These are phyloP conservation scores for Sutorius eximius DNA, from an alignment of 1,284 basidiomycete genomes.

Conservation along the genomic window DNA sequence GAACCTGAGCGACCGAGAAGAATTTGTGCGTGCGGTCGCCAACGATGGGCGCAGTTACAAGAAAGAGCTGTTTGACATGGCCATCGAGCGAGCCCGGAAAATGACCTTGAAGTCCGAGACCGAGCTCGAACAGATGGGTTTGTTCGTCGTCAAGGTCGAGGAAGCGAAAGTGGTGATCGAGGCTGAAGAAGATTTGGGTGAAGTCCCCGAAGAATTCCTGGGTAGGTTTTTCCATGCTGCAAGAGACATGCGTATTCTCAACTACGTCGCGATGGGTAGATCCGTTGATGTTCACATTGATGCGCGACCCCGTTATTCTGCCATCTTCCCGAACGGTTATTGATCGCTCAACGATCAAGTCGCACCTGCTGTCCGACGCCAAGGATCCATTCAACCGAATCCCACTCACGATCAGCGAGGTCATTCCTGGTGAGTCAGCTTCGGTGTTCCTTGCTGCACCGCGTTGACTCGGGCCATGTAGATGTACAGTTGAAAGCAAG, in stretches of 20 bases:
- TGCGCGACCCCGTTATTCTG: slow-evolving; percentile 93
- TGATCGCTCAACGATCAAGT: slow-evolving; percentile 94
- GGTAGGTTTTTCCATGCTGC: slow-evolving; percentile 50
- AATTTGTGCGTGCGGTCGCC: slow-evolving; percentile 89
- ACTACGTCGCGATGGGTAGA: slow-evolving; percentile 47
- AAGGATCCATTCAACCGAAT: slow-evolving; percentile 90
- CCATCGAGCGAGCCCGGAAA: slow-evolving; percentile 68
- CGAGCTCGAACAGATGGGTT: slow-evolving; percentile 74
- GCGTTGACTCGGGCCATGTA: slow-evolving; percentile 26
- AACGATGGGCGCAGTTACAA: slow-evolving; percentile 91
- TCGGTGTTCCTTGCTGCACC: neutral
- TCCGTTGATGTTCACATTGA: slow-evolving; percentile 90
- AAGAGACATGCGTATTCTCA: neutral
- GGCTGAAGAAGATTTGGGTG: slow-evolving; percentile 90
- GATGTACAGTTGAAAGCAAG: slow-evolving; percentile 61
- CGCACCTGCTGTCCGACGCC: slow-evolving; percentile 88
- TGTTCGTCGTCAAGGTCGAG: slow-evolving; percentile 85
- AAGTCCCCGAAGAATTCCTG: slow-evolving; percentile 94
- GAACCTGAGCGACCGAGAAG: slow-evolving; percentile 79
- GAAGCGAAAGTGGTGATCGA: slow-evolving; percentile 75
- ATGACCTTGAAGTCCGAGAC: slow-evolving; percentile 75
- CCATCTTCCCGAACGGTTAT: slow-evolving; percentile 82
- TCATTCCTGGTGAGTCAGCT: slow-evolving; percentile 58
- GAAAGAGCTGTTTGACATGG: slow-evolving; percentile 82
- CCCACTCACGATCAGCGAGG: slow-evolving; percentile 78